Evolutionary conservation across 495 filamentous ascomycete species (phyloP), one percentile per base, ranked within the genome.

Genomic region (Peziza echinospora): DNA sequence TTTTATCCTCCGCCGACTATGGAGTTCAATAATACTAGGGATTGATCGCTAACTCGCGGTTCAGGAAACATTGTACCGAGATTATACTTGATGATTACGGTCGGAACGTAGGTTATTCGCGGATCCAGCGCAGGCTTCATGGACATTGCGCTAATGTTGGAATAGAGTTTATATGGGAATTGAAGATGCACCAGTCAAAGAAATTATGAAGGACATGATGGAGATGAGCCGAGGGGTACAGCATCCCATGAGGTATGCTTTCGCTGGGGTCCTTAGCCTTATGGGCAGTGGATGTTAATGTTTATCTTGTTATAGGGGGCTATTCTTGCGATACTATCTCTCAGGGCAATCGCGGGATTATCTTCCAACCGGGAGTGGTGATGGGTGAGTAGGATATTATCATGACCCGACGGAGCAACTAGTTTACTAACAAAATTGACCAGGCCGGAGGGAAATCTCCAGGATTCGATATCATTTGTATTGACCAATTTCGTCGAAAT

Each of bases 191-290:
- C 89, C 89, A 3, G 87, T 97, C 51, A 97, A 97, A 65, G 89
- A 97, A 66, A 85, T 97, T 47, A 97, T 97, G 89, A 97, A 97
- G 63, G 89, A 97, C 60, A 97, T 97, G 89, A 97, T 97, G 89
- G 89, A 97, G 65, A 97, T 97, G 89, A 93, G 83, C 63, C 74
- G 89, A 51, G 89, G 89, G 42, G 84, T 97, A 24, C 89, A 97
- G 58, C 91, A 97, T 58, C 89, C 89, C 2, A 82, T 93, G 43
- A 80, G 57, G 57, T 60, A 53, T 24, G 28, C 17, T n/a, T 24
- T 17, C 43, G 17, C 40, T 24, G n/a, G 2, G 7, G 22, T 13
- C 19, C 24, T n/a, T 23, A n/a, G 37, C 17, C 19, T 11, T 43
- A 17, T 9, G 23, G 22, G 24, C 28, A 17, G 24, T 9, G 30